These are phyloP conservation scores for Ogataea degrootiae DNA, from an alignment of 805 yeast species.

Conservation along the genomic window DNA sequence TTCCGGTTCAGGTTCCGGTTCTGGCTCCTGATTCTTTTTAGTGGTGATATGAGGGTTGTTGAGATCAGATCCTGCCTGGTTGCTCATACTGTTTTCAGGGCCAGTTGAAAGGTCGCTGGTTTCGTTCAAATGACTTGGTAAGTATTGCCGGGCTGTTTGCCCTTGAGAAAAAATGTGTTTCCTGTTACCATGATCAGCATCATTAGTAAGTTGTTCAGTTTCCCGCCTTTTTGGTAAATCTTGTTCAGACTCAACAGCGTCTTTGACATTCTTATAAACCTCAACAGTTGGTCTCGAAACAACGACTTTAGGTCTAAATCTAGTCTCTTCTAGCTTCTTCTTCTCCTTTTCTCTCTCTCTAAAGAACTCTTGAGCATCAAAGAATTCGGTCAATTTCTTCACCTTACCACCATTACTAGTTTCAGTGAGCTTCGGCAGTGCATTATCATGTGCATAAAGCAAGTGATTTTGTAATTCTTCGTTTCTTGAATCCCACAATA, in stretches of 20 bases:
- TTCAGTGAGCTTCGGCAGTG: conserved; percentile 11
- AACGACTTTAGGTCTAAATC: conserved; percentile 68
- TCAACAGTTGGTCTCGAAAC: conserved; percentile 86
- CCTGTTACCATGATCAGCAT: too few species aligned
- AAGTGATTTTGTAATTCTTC: conserved; percentile 20
- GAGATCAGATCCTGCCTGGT: not conserved
- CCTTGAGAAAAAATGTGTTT: too few species aligned
- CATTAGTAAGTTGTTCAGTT: not conserved
- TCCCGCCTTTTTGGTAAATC: conserved; percentile 7
- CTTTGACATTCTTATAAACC: conserved; percentile 80
- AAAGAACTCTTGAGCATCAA: conserved; percentile 82
- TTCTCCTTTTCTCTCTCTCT: conserved; percentile 80
- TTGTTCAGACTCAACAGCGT: conserved; percentile 65
- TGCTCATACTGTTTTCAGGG: not conserved
- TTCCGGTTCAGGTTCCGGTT: not conserved
- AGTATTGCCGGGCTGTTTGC: too few species aligned
- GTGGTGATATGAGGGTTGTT: not conserved
- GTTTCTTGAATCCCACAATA: conserved; percentile 20
- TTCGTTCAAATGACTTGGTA: not conserved
- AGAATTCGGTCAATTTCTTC: conserved; percentile 58
- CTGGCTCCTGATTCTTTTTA: too few species aligned
- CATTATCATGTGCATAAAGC: conserved; percentile 12
- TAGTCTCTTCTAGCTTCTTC: conserved; percentile 49
- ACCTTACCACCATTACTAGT: conserved; percentile 40
- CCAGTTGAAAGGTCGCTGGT: not conserved